These are phyloP conservation scores for Blastobotrys ciferrii DNA, from an alignment of 1,139 yeast species.

Conservation along the genomic window DNA sequence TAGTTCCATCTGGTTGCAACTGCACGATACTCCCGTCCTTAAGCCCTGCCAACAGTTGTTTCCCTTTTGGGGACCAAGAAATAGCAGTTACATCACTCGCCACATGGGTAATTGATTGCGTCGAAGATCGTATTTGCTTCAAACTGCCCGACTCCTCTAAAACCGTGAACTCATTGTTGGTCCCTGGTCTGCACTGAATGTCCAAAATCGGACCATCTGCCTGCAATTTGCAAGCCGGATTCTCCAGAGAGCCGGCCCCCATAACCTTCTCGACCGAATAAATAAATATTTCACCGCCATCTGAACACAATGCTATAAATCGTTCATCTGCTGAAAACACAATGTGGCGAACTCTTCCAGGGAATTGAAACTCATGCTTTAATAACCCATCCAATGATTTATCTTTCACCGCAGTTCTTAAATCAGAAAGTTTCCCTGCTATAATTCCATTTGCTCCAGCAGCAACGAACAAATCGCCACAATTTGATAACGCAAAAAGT, in stretches of 20 bases:
- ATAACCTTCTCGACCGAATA: conserved; percentile 10
- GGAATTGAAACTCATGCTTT: conserved; percentile 7
- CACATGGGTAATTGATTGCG: conserved; percentile 11
- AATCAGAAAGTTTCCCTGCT: conserved; percentile 21
- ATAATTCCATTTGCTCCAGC: conserved; percentile 24
- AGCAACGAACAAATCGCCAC: conserved; percentile 23
- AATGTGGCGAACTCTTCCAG: conserved; percentile 15
- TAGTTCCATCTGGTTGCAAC: conserved; percentile 28
- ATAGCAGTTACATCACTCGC: conserved; percentile 28
- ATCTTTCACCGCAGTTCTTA: conserved; percentile 16
- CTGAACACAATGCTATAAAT: conserved; percentile 18
- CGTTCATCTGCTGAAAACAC: conserved; percentile 27
- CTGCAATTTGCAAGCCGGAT: conserved; percentile 2
- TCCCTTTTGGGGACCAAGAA: conserved; percentile 39
- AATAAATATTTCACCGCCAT: conserved; percentile 17
- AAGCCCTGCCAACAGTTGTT: conserved; percentile 33
- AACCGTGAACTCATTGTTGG: conserved; percentile 27
- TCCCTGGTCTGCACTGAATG: conserved; percentile 23
- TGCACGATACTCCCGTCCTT: conserved; percentile 30
- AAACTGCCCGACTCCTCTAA: conserved; percentile 25
- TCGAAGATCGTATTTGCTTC: conserved; percentile 18
- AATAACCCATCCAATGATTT: neutral
- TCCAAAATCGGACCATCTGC: conserved; percentile 13
- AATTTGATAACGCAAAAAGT: conserved; percentile 24
- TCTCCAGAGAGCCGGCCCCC: conserved; percentile 3